Base-by-base conservation (phyloP, 352 stramenopile species). In the Phytopythium helicoides region DNA sequence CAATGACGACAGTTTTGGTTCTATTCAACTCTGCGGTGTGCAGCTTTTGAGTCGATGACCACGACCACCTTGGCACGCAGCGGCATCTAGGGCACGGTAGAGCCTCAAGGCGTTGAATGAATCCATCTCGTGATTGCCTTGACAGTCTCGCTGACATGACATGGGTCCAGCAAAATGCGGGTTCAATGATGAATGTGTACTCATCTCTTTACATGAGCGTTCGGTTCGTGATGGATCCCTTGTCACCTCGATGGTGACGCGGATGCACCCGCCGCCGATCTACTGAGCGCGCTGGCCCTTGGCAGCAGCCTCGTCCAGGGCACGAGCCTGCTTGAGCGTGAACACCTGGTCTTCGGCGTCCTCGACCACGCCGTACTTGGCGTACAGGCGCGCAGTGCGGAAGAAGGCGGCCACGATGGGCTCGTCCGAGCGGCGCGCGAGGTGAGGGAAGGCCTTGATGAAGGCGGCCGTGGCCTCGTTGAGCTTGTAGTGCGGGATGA, bases 401-500 rank as follows among this genome's bases (percentile, higher is more conserved):
- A 73, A 75, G 57, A 91, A 93, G 16, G 78, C 69, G 47, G 61
- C 42, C 21, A 91, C 45, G 54, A 93, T 93, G 5, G 78, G 80
- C 61, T 82, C 71, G 62, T 78, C 60, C 52, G 63, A 91, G 55
- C 77, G 64, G 39, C 82, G 82, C 45, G 86, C 82, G 35, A 93
- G 78, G 54, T 91, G 68, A 23, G 82, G 82, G 62, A 87, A 93
- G 26, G 75, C 77, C 49, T 74, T 46, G 48, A 66, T 66, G 56
- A 93, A 91, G 47, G 84, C 70, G 14, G 47, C 59, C 14, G 80
- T 88, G 3, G 83, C 83, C 26, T 68, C 61, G 14, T 79, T 65
- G 48, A 93, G 69, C 53, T 90, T 90, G 74, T 93, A 93, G 71
- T 91, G 81, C 55, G 83, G 83, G 46, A 93, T 93, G 64, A 90